Evolutionary conservation across 2,329 filamentous ascomycete genomes (phyloP), one percentile per base, ranked within the genome.

Genomic region (Erysiphe pulchra): DNA sequence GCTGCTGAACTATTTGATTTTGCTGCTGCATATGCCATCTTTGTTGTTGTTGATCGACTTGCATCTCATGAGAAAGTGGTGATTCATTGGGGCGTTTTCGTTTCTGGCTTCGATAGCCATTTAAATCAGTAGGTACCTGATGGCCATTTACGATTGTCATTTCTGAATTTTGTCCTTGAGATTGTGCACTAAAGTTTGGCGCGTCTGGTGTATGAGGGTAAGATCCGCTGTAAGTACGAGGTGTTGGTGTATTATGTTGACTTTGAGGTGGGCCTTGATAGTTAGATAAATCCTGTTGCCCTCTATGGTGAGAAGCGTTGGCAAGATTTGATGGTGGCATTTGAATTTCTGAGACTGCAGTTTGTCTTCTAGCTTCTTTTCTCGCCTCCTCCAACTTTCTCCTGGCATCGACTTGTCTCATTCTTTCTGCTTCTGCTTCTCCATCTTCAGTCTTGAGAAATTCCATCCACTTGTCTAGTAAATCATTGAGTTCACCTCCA

Each of bases 391-490:
- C 56, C n/a, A 56, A 47, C 38, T 53, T 55, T 40, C 55, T 52
- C 31, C 55, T 50, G 1, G 53, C 51, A 37, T 57, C 54, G n/a
- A 57, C 56, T 39, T 58, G 56, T 50, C 55, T 53, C 54, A 55
- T 56, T 44, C 57, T 52, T 48, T 58, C 55, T 6, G 52, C 52
- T 47, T 58, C 56, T 10, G 53, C 55, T 11, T 57, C 57, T 16
- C 48, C 52, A 49, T 59, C 57, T 30, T 59, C 57, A n/a, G 52
- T 48, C 46, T 52, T 56, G 24, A 58, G 45, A 36, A 57, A 58
- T 31, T 57, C 55, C 37, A 58, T 58, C 56, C 56, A 58, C 44
- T 53, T 45, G 43, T 58, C 56, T 33, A 58, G 37, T 33, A 45
- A 48, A 10, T 57, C 54, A 43, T 58, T 57, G 33, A 58, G 31